Base-by-base conservation (phyloP, 768 basidiomycete genomes). In the Phlebiopsis flavidoalba region DNA sequence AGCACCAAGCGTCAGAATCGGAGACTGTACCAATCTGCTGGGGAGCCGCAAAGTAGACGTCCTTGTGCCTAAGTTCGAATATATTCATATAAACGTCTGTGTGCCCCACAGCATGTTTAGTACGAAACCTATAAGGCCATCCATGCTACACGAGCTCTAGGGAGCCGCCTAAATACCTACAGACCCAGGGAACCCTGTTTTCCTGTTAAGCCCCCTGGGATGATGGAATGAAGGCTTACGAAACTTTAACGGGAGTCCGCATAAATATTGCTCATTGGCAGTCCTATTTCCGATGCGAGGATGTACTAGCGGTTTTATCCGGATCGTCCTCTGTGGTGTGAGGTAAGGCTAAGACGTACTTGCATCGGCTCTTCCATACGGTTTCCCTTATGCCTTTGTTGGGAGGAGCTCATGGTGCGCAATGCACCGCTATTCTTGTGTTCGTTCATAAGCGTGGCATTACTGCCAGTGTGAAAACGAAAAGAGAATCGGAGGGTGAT, bases 231-330 rank as follows among this genome's bases (percentile, higher is more conserved):
- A 15, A 36, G 24, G 47, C 3, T 5, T 17, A 24, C 22, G 19
- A 3, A 5, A 45, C 40, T 53, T 19, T n/a, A 49, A 31, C 48
- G 40, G 60, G 66, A 91, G 83, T 86, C 92, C 60, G 92, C 86
- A 72, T 85, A 93, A 37, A 94, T 93, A 67, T 91, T 88, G 70
- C 92, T 91, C 91, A 94, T 91, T 0, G 92, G 91, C 19, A 94
- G 73, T 5, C 92, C 92, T 49, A 94, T 86, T n/a, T 2, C 92
- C 92, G 59, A 93, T 88, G 47, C 82, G 78, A 49, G 82, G 81
- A 70, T 87, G 88, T 7, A n/a, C 76, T 75, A 33, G 78, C 80
- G 40, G 80, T 76, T 76, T 73, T 72, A 58, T 82, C 80, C 24
- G 76, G 76, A 62, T 77, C 74, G 33, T 72, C 65, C 35, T 63